Base-by-base conservation (phyloP, 2,329 filamentous ascomycete species). In the Endoconidiophora laricicola region DNA sequence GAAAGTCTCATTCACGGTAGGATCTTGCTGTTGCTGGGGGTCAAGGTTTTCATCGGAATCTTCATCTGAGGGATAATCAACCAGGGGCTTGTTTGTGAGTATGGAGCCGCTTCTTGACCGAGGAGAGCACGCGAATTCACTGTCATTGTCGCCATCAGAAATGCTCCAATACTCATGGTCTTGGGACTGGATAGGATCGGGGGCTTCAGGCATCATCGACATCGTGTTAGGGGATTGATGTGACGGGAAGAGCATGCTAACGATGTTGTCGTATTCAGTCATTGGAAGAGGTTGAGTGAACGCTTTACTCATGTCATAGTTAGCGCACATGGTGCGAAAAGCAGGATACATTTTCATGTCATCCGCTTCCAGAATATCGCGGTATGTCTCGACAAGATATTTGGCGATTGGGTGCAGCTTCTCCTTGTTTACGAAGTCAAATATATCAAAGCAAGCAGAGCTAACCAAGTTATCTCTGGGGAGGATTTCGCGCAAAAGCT, bases 41-140 rank as follows among this genome's bases (percentile, higher is more conserved):
- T 48, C 41, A 29, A 44, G 54, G 56, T 66, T 55, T 53, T 80
- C 66, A 6, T 68, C 67, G 6, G 58, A 78, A n/a, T 91, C 86
- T 53, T 95, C 90, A 57, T 95, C 88, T 37, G 93, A 93, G 0
- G 81, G 78, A 61, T 98, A 98, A 62, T 94, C 86, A 33, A 98
- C 91, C 20, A 96, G 68, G 1, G 83, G 83, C 60, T 82, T 86
- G 46, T 74, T 65, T 6, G 74, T 64, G 1, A 79, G 70, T 18
- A 78, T 76, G 12, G 73, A 55, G n/a, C 41, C 38, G 18, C 49
- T 52, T 3, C 46, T 9, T 7, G 49, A 44, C 10, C 48, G 44
- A 6, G 48, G 44, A 33, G 51, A 52, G 9, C 44, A 33, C 9
- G 38, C 24, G 14, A 46, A 12, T 12, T 47, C 46, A 14, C 47